Conservation (phyloP, 192 early-diverging fungal species). For the Umbelopsis sp. region DNA sequence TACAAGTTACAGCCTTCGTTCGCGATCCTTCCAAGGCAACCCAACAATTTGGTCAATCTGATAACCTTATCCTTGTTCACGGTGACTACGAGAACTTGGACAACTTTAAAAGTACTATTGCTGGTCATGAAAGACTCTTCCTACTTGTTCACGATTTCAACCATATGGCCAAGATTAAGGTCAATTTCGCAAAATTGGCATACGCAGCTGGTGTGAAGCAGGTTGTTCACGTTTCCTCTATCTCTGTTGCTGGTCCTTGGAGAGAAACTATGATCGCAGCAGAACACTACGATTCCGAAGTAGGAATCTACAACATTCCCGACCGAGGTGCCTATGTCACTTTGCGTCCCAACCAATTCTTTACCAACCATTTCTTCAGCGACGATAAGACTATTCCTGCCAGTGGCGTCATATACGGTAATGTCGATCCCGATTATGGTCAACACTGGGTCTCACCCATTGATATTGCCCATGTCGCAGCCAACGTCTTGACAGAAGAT, state of each 20-base stretch:
- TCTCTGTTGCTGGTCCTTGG: neutral
- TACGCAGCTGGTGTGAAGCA: neutral
- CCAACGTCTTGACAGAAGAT: neutral
- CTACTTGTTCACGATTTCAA: neutral
- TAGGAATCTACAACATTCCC: neutral
- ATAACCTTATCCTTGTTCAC: neutral
- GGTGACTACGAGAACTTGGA: neutral
- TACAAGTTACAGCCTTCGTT: neutral
- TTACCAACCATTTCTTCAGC: neutral
- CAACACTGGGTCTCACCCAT: neutral
- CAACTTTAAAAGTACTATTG: neutral
- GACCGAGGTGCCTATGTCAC: neutral
- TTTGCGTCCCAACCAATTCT: neutral
- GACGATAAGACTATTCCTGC: neutral
- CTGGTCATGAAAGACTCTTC: conserved; percentile 16
- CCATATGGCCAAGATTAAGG: neutral
- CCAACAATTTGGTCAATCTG: neutral
- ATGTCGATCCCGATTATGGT: neutral
- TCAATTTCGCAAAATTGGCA: neutral
- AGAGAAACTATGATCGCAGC: neutral
- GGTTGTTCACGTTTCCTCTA: neutral
- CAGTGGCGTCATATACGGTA: neutral
- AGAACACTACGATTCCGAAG: neutral
- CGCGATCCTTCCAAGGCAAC: neutral
- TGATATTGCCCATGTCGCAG: neutral